These are phyloP conservation scores for Tolypocladium cylindrosporum DNA, from an alignment of 2,329 filamentous ascomycete species.

Conservation along the genomic window DNA sequence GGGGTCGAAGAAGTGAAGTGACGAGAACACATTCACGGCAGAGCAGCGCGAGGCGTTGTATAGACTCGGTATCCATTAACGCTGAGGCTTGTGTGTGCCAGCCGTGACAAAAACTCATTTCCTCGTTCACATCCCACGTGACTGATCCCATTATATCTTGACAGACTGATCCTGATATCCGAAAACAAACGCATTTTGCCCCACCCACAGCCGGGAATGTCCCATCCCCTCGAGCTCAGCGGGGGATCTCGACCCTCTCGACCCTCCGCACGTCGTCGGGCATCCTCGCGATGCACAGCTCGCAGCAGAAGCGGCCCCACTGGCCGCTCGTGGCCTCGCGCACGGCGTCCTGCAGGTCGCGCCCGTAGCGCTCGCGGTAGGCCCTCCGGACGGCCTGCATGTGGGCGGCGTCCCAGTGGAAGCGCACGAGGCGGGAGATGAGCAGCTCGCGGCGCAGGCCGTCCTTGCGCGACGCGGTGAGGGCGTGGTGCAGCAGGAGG, in stretches of 20 bases:
- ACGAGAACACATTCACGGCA: not conserved
- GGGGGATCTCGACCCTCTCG: conserved; percentile 12
- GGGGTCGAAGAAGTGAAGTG: conserved; percentile 30
- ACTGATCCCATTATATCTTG: not conserved
- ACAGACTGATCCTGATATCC: not conserved
- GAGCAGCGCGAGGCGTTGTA: not conserved
- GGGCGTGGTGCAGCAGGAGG: conserved; percentile 80
- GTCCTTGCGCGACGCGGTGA: conserved; percentile 63
- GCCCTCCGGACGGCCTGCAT: conserved; percentile 70
- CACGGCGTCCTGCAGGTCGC: conserved; percentile 67
- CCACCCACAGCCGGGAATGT: not conserved
- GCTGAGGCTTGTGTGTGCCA: not conserved
- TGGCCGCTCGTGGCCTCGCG: conserved; percentile 66
- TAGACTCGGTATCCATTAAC: not conserved
- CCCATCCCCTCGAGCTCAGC: not conserved
- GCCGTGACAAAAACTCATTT: not conserved
- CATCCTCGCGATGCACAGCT: conserved; percentile 54
- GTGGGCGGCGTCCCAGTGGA: conserved; percentile 87
- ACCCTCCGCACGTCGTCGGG: conserved; percentile 48
- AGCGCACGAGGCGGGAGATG: conserved; percentile 75
- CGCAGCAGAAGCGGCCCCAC: conserved; percentile 67
- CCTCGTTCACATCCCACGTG: not conserved
- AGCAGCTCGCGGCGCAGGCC: conserved; percentile 72
- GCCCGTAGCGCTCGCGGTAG: conserved; percentile 68
- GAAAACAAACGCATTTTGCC: not conserved